Evolutionary conservation across 2,329 filamentous ascomycete genomes (phyloP).

Genomic region (Colletotrichum destructivum): DNA sequence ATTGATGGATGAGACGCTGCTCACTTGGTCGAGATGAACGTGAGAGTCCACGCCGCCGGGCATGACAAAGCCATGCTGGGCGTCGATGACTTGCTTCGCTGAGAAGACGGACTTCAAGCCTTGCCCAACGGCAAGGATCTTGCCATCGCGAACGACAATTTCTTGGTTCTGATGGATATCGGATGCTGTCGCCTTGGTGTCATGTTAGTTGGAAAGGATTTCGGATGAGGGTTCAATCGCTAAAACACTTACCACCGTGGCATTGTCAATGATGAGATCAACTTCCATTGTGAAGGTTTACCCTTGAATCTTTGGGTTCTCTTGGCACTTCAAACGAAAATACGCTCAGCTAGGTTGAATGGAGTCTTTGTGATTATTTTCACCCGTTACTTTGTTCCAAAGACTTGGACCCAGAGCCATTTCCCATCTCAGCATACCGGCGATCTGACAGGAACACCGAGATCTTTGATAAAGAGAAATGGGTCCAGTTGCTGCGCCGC

Average conservation of each 20-base stretch:
- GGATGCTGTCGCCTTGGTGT: constrained; percentile 32
- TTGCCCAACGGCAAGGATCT: constrained; percentile 27
- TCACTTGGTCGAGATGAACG: constrained; percentile 58
- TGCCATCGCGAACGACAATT: constrained; percentile 29
- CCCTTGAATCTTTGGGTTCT: background rate
- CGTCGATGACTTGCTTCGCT: constrained; percentile 16
- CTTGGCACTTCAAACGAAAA: too few relatives aligned
- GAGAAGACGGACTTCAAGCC: constrained; percentile 20
- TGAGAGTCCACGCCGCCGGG: constrained; percentile 59
- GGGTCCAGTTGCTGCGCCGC: too few relatives aligned
- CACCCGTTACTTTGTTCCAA: too few relatives aligned
- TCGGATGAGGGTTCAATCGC: too few relatives aligned
- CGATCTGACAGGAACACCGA: too few relatives aligned
- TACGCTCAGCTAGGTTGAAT: too few relatives aligned
- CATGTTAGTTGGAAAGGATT: background rate
- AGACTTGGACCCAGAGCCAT: too few relatives aligned
- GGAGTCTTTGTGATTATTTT: too few relatives aligned
- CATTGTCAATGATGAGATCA: constrained; percentile 32
- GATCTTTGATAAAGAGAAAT: too few relatives aligned
- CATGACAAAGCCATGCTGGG: constrained; percentile 40
- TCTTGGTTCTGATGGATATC: constrained; percentile 28
- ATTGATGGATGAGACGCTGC: background rate
- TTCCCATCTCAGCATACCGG: too few relatives aligned
- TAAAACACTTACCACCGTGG: constrained; percentile 26
- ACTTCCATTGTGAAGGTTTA: constrained; percentile 17